Conservation (phyloP, 257 asterid species). For the Solanum rostratum region DNA sequence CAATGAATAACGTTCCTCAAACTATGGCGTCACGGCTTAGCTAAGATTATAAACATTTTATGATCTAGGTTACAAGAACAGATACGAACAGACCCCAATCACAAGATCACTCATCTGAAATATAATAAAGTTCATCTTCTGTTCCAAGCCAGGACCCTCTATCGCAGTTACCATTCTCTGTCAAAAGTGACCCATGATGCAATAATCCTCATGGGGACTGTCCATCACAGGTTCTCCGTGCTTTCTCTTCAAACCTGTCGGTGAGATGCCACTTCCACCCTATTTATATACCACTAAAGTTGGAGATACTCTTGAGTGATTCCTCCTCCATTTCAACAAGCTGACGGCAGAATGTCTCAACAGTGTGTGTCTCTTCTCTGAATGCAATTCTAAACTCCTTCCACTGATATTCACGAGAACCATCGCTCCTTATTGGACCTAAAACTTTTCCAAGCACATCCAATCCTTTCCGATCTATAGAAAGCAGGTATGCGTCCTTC, state of each 20-base stretch:
- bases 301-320: conserved; percentile 50
- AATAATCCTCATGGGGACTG: not conserved
- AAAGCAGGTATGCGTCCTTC: conserved; percentile 78
- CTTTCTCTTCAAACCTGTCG: not conserved
- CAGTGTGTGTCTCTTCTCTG: conserved; percentile 40
- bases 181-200: not conserved
- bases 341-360: conserved; percentile 49
- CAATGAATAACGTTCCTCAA: not conserved
- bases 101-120: not conserved
- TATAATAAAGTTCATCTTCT: not conserved
- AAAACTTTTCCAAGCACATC: conserved; percentile 68
- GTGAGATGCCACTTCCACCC: not conserved
- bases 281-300: conserved; percentile 45
- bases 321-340: conserved; percentile 86
- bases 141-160: not conserved
- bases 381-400: conserved; percentile 59
- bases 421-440: conserved; percentile 40
- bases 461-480: conserved; percentile 69
- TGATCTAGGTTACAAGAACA: not conserved
- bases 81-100: not conserved
- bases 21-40: not conserved
- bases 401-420: conserved; percentile 66
- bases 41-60: not conserved
- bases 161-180: not conserved
- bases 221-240: not conserved